Evolutionary conservation across 345 rosid genomes (phyloP).

Genomic region (Syzygium oleosum): DNA sequence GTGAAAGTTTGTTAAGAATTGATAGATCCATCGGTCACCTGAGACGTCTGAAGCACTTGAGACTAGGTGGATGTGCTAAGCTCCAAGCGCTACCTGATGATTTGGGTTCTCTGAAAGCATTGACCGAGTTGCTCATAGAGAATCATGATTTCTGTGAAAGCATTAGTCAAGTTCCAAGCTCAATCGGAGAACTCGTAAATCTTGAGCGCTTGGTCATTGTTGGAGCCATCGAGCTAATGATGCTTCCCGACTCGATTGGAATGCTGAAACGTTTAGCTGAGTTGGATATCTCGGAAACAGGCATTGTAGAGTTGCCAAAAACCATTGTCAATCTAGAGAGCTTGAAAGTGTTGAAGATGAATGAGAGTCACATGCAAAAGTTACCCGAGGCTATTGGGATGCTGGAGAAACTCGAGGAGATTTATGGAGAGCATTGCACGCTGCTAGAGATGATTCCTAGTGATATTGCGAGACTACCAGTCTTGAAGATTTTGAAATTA

Average conservation of each 20-base stretch:
- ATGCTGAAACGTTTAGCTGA: background rate
- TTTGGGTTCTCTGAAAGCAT: background rate
- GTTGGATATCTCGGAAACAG: background rate
- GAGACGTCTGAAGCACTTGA: too few species aligned
- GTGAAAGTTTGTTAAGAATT: background rate
- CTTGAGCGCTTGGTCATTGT: too few species aligned
- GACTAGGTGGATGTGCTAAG: fast-evolving
- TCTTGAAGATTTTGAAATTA: background rate
- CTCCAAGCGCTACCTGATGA: background rate
- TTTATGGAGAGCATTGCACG: background rate
- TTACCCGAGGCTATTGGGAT: background rate
- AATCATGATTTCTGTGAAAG: too few species aligned
- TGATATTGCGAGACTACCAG: background rate
- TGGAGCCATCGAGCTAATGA: too few species aligned
- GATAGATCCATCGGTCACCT: background rate
- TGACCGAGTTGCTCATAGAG: background rate
- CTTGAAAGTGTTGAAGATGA: background rate
- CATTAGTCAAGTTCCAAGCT: background rate
- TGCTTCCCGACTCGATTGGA: background rate
- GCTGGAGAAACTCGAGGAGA: background rate
- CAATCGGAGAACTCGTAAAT: background rate
- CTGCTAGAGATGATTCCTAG: background rate
- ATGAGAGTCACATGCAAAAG: background rate
- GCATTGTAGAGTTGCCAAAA: background rate
- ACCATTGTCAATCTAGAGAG: background rate